Evolutionary conservation across 2,329 filamentous ascomycete genomes (phyloP).

Genomic region (Colletotrichum agaves): DNA sequence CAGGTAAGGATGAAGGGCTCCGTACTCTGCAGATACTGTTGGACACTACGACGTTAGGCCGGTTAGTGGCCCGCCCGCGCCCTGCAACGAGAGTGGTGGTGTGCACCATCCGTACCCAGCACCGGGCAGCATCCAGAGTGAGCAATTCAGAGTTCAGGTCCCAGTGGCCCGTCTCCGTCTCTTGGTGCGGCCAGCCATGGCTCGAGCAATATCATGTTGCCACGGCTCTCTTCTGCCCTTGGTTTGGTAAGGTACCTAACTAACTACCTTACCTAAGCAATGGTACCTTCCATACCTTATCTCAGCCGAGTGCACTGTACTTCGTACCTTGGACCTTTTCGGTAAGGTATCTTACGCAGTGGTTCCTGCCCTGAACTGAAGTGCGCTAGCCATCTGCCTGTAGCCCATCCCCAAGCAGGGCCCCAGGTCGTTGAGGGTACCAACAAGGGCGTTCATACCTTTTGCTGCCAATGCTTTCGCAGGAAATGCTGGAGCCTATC

Average conservation of each 20-base stretch:
- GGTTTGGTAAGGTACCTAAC: neutral
- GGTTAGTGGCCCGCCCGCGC: constrained; percentile 13
- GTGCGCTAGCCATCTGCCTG: constrained; percentile 30
- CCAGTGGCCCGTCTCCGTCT: constrained; percentile 21
- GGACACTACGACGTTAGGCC: constrained; percentile 16
- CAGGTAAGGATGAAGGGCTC: neutral
- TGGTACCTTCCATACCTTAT: too few species aligned
- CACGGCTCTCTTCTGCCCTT: constrained; percentile 4
- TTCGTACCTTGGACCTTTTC: neutral
- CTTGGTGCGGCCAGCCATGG: constrained; percentile 17
- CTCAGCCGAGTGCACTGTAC: neutral
- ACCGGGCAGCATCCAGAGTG: neutral
- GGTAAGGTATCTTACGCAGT: neutral
- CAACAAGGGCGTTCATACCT: constrained; percentile 18
- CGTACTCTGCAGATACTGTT: too few species aligned
- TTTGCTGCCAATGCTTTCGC: constrained; percentile 35
- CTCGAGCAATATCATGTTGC: constrained; percentile 27
- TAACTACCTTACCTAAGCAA: neutral
- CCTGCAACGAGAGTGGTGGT: neutral
- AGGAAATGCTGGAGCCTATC: constrained; percentile 43
- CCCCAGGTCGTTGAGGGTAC: constrained; percentile 27
- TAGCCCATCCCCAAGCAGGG: constrained; percentile 30
- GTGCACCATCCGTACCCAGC: neutral
- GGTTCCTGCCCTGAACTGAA: neutral
- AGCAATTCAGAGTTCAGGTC: neutral